Evolutionary conservation across 768 basidiomycete genomes (phyloP).

Genomic region (Tylopilus intermedius): DNA sequence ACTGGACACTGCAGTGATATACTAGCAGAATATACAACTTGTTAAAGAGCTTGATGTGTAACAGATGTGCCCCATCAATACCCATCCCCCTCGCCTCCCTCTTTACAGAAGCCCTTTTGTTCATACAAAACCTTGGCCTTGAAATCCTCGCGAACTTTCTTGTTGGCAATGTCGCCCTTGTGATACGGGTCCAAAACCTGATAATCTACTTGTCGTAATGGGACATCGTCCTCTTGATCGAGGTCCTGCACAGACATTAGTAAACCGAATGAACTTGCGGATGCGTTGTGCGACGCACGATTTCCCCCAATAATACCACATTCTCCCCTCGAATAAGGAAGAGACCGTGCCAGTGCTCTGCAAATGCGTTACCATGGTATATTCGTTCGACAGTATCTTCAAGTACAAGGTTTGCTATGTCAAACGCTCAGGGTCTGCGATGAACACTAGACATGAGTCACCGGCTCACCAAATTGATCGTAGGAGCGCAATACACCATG

Average conservation of each 20-base stretch:
- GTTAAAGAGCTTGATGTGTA: conserved; percentile 11
- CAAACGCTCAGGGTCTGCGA: conserved; percentile 4
- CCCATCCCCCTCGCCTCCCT: conserved; percentile 94
- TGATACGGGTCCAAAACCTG: conserved; percentile 65
- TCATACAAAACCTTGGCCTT: conserved; percentile 81
- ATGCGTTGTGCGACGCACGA: conserved; percentile 52
- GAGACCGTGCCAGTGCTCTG: conserved; percentile 83
- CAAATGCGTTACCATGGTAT: conserved; percentile 84
- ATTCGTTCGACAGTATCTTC: conserved; percentile 95
- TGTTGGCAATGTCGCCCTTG: conserved; percentile 64
- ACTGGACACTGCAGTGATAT: conserved; percentile 11
- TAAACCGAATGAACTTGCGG: background rate
- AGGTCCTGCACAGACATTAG: conserved; percentile 58
- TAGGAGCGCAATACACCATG: conserved; percentile 95
- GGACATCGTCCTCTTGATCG: conserved; percentile 86
- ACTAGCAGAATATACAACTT: background rate
- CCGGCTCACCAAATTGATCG: conserved; percentile 89
- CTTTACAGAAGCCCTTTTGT: conserved; percentile 87
- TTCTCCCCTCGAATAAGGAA: conserved; percentile 98
- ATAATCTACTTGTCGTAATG: conserved; percentile 71
- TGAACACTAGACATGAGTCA: background rate
- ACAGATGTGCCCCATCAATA: conserved; percentile 46
- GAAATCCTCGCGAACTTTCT: conserved; percentile 75
- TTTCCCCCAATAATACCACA: conserved; percentile 93
- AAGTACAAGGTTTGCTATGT: conserved; percentile 89